Evolutionary conservation across 192 early-diverging fungal genomes (phyloP), one percentile per base, ranked within the genome.

Genomic region (Umbelopsis isabellina): DNA sequence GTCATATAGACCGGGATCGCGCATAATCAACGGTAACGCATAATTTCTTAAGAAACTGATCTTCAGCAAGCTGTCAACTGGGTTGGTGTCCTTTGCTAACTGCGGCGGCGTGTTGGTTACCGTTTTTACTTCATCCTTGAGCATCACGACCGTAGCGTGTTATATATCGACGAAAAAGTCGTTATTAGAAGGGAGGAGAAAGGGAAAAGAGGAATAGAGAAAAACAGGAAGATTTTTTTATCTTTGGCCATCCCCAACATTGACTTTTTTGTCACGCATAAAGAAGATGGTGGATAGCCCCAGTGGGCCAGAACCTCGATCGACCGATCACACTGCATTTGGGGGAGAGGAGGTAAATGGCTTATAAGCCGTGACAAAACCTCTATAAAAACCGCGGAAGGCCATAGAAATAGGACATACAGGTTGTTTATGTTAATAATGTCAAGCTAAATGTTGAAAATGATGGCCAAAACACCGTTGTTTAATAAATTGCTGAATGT

Each of bases 1-100:
- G 20, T 75, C 74, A 49, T 58, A 75, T 18, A 65, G 51, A 49
- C 37, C 27, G 16, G 69, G 64, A 46, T 75, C 27, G 21, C 47
- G 44, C 44, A 50, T 46, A 27, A 75, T 71, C 23, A 75, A 27
- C 11, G 74, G 74, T 58, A 65, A n/a, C 15, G 74, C 74, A 61
- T 75, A 75, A 30, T 70, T 35, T 49, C 65, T 15, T 47, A 66
- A 71, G 30, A 75, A 75, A 44, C 55, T 61, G 25, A 61, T 61
- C 55, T 61, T 61, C 16, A 61, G 5, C 55, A 61, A 33, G 16
- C 37, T 61, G 33, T 61, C 55, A 8, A 61, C 27, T 11, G 55
- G 3, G 18, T 61, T 61, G 12, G 55, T 0, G 2, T 61, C 55
- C 33, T 61, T 61, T 37, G 55, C 30, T 30, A 61, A 30, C 13